Conservation (phyloP, 345 rosid species). For the Rhizophora apiculata region DNA sequence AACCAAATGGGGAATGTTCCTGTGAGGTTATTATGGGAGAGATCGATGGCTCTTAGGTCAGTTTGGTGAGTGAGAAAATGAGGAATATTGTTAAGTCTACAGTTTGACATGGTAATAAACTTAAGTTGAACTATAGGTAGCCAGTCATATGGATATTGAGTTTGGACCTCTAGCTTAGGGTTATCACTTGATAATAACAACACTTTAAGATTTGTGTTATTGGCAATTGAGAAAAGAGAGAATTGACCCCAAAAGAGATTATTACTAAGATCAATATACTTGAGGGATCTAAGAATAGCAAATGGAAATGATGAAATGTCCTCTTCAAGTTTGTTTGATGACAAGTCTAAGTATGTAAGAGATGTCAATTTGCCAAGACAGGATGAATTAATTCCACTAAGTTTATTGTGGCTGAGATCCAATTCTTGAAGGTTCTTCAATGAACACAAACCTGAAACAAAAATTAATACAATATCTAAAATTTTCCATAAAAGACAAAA, state of each 20-base stretch:
- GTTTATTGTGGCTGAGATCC: too few species aligned
- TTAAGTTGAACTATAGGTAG: not conserved
- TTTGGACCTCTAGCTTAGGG: not conserved
- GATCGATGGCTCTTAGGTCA: not conserved
- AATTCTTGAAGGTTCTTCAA: too few species aligned
- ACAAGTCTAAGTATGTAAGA: not conserved
- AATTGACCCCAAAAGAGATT: slow-evolving; percentile 1
- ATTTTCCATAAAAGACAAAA: too few species aligned
- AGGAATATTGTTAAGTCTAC: not conserved
- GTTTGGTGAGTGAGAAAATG: not conserved
- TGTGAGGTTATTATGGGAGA: not conserved
- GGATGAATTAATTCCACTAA: too few species aligned
- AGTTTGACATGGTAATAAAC: not conserved
- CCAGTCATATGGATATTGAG: not conserved
- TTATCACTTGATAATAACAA: not conserved
- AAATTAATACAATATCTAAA: too few species aligned
- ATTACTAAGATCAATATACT: not conserved
- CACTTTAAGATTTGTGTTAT: not conserved
- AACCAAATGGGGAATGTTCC: slow-evolving; percentile 5
- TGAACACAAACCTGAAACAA: too few species aligned
- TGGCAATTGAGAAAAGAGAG: not conserved
- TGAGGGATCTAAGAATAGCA: not conserved
- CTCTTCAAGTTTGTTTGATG: not conserved
- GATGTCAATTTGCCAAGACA: not conserved
- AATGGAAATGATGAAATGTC: not conserved